Percentiles rank a stretch among this genome's conserved stretches.
These are phyloP conservation scores for Pseudonectria buxi DNA, from an alignment of 2,329 filamentous ascomycete species.

Conservation along the genomic window DNA sequence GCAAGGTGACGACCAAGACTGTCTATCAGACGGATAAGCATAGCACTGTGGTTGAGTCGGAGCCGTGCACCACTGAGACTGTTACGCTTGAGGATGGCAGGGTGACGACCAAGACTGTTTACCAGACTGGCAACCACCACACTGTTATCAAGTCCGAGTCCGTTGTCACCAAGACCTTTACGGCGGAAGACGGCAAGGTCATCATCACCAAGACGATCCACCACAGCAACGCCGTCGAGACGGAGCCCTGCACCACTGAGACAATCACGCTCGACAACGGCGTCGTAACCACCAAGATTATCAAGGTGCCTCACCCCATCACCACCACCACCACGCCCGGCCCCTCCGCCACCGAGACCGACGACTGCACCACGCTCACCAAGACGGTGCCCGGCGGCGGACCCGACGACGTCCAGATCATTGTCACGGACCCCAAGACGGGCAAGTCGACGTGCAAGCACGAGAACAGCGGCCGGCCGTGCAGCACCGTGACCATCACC, in stretches of 20 bases:
- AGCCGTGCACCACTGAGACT: too few relatives aligned
- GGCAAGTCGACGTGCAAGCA: conserved; percentile 23
- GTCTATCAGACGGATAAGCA: conserved; percentile 8
- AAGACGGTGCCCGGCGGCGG: conserved; percentile 15
- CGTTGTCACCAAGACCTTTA: conserved; percentile 18
- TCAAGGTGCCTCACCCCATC: conserved; percentile 10
- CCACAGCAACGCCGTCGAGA: conserved; percentile 13
- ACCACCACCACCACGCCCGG: conserved; percentile 19
- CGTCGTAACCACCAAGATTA: conserved; percentile 10
- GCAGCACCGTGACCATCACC: conserved; percentile 1
- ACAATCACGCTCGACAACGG: conserved; percentile 16
- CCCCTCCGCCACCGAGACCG: neutral
- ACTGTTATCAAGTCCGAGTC: too few relatives aligned
- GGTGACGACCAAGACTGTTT: too few relatives aligned
- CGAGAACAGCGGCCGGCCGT: conserved; percentile 22
- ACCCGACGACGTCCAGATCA: conserved; percentile 24
- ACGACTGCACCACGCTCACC: conserved; percentile 17
- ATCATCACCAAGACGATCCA: conserved; percentile 18
- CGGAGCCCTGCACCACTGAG: conserved; percentile 8
- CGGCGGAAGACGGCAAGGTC: too few relatives aligned
- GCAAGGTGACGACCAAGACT: conserved; percentile 12
- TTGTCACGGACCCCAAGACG: conserved; percentile 25
- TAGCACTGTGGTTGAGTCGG: too few relatives aligned
- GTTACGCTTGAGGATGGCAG: too few relatives aligned
- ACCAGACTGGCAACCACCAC: too few relatives aligned